Percentiles rank a stretch among this genome's conserved stretches.
Evolutionary conservation across 768 basidiomycete species (phyloP).

Genomic region (Lepiota venenata): DNA sequence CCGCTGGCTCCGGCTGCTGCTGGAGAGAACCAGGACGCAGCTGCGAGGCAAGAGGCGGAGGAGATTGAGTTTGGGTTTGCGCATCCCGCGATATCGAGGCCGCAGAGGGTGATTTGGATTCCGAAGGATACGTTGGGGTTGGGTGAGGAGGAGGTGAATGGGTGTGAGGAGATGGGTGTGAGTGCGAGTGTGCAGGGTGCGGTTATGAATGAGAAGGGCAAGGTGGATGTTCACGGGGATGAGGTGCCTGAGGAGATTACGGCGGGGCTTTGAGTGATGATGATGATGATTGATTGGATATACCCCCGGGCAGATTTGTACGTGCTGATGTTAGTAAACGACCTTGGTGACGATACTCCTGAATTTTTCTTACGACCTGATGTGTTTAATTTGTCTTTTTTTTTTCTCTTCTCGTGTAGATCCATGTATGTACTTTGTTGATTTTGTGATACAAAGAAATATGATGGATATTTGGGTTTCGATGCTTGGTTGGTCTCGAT

Average conservation of each 20-base stretch:
- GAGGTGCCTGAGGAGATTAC: conserved; percentile 16
- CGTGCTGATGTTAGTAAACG: too few relatives aligned
- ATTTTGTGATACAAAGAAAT: too few relatives aligned
- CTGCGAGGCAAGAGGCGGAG: conserved; percentile 14
- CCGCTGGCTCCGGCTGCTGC: background rate
- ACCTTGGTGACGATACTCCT: too few relatives aligned
- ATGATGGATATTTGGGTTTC: too few relatives aligned
- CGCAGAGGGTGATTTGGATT: conserved; percentile 83
- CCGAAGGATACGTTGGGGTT: conserved; percentile 71
- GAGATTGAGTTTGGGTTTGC: conserved; percentile 70
- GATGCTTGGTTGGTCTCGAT: too few relatives aligned
- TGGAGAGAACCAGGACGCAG: background rate
- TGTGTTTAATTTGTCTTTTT: too few relatives aligned
- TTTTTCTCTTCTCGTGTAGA: too few relatives aligned
- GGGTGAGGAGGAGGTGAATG: conserved; percentile 49
- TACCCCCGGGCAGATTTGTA: too few relatives aligned
- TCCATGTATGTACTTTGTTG: too few relatives aligned
- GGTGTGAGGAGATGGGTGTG: conserved; percentile 58
- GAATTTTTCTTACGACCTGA: too few relatives aligned
- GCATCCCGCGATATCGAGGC: conserved; percentile 76
- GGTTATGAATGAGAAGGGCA: conserved; percentile 30
- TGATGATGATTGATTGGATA: too few relatives aligned
- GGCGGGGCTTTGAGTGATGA: background rate
- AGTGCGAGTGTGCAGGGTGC: conserved; percentile 37
- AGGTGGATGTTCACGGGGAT: conserved; percentile 35